Conservation (phyloP, 352 stramenopile species). For the Pythium dissimile region DNA sequence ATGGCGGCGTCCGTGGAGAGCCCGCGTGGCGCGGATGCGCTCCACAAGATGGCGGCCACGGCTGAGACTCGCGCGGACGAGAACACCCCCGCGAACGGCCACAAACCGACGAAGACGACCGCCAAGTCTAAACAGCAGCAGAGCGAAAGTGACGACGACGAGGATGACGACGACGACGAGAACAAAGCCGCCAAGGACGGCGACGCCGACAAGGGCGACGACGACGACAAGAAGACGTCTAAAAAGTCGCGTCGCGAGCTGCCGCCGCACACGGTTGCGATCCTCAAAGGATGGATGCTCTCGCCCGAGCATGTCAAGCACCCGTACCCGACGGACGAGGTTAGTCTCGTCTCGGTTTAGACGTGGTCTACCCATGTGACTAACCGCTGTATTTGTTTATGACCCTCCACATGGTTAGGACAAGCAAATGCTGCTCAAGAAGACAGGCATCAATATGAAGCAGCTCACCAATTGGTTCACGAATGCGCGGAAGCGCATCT, state of each 20-base stretch:
- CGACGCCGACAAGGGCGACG: slow-evolving; percentile 21
- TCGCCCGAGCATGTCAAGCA: slow-evolving; percentile 88
- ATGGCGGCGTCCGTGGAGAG: slow-evolving; percentile 15
- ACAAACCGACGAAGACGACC: slow-evolving; percentile 1
- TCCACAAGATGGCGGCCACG: slow-evolving; percentile 19
- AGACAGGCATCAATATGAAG: slow-evolving; percentile 90
- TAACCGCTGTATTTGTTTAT: too few relatives aligned
- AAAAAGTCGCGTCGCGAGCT: slow-evolving; percentile 83
- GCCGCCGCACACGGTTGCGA: slow-evolving; percentile 78
- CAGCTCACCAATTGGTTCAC: slow-evolving; percentile 91
- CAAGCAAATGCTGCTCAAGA: slow-evolving; percentile 89
- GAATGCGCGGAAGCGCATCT: slow-evolving; percentile 87
- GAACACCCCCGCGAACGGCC: slow-evolving; percentile 21
- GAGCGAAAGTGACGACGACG: slow-evolving; percentile 26
- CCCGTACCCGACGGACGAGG: slow-evolving; percentile 86
- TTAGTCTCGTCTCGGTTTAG: slow-evolving; percentile 1
- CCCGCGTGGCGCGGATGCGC: slow-evolving; percentile 7
- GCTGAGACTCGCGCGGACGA: slow-evolving; percentile 5
- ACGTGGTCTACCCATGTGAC: not conserved
- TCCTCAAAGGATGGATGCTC: slow-evolving; percentile 88
- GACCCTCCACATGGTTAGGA: too few relatives aligned
- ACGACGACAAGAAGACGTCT: slow-evolving; percentile 42
- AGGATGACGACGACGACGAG: slow-evolving; percentile 22
- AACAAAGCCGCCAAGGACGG: slow-evolving; percentile 19
- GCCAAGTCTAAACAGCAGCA: slow-evolving; percentile 3